Evolutionary conservation across 345 rosid species (phyloP), one percentile per base, ranked within the genome.

Genomic region (Viola odorata): DNA sequence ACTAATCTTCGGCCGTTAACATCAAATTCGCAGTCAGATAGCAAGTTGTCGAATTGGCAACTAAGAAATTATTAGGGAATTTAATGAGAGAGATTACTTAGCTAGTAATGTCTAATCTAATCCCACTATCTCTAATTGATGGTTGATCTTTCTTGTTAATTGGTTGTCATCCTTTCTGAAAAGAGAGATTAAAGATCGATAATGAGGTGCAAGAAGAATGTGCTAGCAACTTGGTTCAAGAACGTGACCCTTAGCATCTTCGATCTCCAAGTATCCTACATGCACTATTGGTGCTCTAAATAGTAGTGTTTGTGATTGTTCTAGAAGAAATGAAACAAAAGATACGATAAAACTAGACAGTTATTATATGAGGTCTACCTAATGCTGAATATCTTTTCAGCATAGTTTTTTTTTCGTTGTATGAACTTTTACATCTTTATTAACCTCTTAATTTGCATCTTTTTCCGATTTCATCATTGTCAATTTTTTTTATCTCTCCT

Each of bases 141-240:
- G 16, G 85, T 79, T 79, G 85, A 69, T 73, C 71, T 81, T 84
- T 84, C 88, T 69, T 77, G 81, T 81, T 83, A 76, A 78, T 70
- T 57, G 75, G 81, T 69, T 83, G 85, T 78, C 84, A 73, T 73
- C 65, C 62, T 72, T 73, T 69, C 58, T 36, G 12, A 74, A 60
- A 69, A 61, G 74, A 73, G 62, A 50, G 69, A 48, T 57, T 37
- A 36, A 55, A 59, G 39, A 76, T 23, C 32, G 32, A 23, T 45
- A 69, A 60, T 65, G 40, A 45, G 45, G 16, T 40, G 1, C 17
- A 17, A 51, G 57, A 37, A 7, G 14, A 14, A 45, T 45, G 5
- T 8, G 36, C n/a, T n/a, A n/a, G n/a, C n/a, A 8, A 9, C 61
- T 50, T 7, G 49, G 1, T 68, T 78, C 83, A 79, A 77, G 77